These are phyloP conservation scores for Rugonectria rugulosa DNA, from an alignment of 2,329 filamentous ascomycete genomes.

Conservation along the genomic window DNA sequence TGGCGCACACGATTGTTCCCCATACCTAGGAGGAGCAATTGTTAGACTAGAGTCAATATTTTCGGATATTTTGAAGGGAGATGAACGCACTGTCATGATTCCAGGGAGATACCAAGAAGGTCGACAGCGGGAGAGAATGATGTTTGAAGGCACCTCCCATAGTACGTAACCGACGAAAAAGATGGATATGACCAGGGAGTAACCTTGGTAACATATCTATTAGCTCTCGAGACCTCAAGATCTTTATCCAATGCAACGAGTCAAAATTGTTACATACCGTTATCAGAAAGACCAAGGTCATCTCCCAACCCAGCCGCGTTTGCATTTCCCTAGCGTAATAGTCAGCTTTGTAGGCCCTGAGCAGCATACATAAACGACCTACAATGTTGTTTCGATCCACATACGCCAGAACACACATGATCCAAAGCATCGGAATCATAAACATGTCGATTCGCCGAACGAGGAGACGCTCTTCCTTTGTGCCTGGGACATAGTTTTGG, in stretches of 20 bases:
- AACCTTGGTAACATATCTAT: no score
- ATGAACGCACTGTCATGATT: no score
- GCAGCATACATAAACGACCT: neutral
- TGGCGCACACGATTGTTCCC: no score
- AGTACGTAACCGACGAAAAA: slow-evolving; percentile 63
- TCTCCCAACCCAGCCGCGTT: slow-evolving; percentile 12
- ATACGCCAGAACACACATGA: slow-evolving; percentile 38
- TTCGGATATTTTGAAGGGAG: no score
- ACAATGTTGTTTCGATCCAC: slow-evolving; percentile 39
- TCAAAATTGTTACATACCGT: no score
- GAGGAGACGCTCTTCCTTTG: slow-evolving; percentile 45
- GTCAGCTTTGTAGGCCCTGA: neutral
- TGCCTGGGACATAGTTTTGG: slow-evolving; percentile 6
- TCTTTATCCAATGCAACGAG: no score
- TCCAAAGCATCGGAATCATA: slow-evolving; percentile 56
- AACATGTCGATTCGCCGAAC: slow-evolving; percentile 54
- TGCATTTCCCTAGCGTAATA: slow-evolving; percentile 11
- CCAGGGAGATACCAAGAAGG: no score
- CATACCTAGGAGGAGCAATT: no score
- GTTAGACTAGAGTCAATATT: no score
- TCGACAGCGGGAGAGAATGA: slow-evolving; percentile 55
- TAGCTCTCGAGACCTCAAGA: no score
- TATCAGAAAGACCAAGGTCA: slow-evolving; percentile 11
- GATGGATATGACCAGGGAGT: slow-evolving; percentile 14
- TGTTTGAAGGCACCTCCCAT: slow-evolving; percentile 62